Evolutionary conservation across 1,139 yeast species (phyloP), one percentile per base, ranked within the genome.

Genomic region (Suhomyces atakaporum): DNA sequence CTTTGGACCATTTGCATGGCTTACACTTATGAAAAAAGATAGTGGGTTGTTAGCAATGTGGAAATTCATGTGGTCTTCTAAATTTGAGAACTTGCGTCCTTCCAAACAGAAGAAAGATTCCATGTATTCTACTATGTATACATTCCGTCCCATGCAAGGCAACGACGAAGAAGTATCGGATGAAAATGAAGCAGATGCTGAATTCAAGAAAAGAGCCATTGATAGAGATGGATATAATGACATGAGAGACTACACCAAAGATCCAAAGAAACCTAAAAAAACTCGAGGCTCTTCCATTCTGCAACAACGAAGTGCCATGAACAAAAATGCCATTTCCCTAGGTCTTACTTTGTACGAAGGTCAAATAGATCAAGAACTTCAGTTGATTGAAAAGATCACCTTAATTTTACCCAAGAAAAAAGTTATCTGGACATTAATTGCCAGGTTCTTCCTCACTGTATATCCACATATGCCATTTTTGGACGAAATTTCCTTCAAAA

Each of bases 401-500:
- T 54, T 63, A 24, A 2, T 50, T 62, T 33, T 59, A 5, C 82
- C 83, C 2, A 65, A 69, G 7, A 59, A 59, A 36, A 56, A 56
- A 19, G 62, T 70, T 1, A 58, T 76, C 10, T 56, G 68, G 54
- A 42, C 54, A 18, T 43, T 58, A 14, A 40, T 60, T 7, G 50
- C 50, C 31, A 50, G 66, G 28, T 78, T 71, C 43, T 75, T 77
- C 53, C 53, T 53, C 16, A 54, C 58, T 12, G 58, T 75, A 4
- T 74, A 76, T 45, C 78, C 80, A 1, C 68, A 66, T 27, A 61
- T 75, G 38, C 82, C 83, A 1, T 62, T 73, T 25, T 39, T 77
- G 16, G 81, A 77, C 51, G 80, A 77, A 44, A 44, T 37, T 8
- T 56, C 56, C 24, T 56, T 61, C 29, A 51, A 44, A 22, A 35